Conservation (phyloP, 2,329 filamentous ascomycete species). For the Colletotrichum gigasporum region DNA sequence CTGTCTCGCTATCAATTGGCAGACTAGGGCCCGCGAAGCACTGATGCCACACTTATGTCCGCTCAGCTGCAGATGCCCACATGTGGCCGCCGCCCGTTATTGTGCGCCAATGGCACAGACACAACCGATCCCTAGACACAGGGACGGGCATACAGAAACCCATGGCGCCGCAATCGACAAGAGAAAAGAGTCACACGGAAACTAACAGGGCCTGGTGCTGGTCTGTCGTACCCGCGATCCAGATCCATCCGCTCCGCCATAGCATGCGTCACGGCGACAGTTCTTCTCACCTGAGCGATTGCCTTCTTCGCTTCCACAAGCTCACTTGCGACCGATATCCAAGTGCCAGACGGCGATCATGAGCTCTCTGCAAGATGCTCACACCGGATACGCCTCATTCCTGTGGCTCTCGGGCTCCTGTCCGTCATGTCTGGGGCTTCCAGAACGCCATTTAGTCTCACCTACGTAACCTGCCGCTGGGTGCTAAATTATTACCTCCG, state of each 20-base stretch:
- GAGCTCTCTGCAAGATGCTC: background rate
- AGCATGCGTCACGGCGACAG: conserved; percentile 11
- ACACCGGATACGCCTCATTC: background rate
- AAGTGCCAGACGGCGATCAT: background rate
- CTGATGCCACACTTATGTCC: conserved; percentile 29
- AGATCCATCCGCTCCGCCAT: conserved; percentile 14
- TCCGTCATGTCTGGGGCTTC: too few relatives aligned
- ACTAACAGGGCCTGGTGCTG: conserved; percentile 14
- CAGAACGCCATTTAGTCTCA: too few relatives aligned
- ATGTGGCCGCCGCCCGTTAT: conserved; percentile 21
- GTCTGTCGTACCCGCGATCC: conserved; percentile 27
- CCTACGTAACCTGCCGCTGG: background rate
- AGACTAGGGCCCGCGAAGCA: conserved; percentile 18
- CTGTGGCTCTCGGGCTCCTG: background rate
- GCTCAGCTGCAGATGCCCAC: conserved; percentile 28
- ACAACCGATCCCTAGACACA: conserved; percentile 1
- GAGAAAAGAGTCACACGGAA: conserved; percentile 27
- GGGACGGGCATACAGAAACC: background rate
- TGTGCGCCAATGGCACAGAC: conserved; percentile 27
- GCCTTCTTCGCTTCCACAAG: background rate
- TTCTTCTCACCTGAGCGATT: conserved; percentile 8
- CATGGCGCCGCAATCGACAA: conserved; percentile 13
- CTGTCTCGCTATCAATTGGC: conserved; percentile 25
- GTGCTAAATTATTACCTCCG: background rate
- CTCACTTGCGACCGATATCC: background rate